phyloP scores from a whole-genome alignment of 176 grass and related monocot genomes.

The bread wheat (Triticum aestivum) region IWGSC_CS_RefSeq_v2.1 NC_057797.1:526257438-526257937 shows the following conservation, averaged over 20 bases:
- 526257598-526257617: neutral
- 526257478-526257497: neutral
- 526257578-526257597: neutral
- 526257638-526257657: neutral
- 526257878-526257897: no score
- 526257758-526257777: neutral
- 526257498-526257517: neutral
- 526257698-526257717: neutral
- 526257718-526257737: neutral
- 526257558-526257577: neutral
- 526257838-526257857: no score
- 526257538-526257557: neutral
- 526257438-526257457: neutral
- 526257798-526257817: no score
- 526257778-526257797: neutral
- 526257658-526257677: neutral
- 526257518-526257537: neutral
- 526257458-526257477: neutral
- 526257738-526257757: neutral
- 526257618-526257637: neutral
- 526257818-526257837: no score
- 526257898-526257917: no score
- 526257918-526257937: no score
- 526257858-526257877: no score
- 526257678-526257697: neutral